A percentile compares a stretch with the other conserved stretches of the same genome.
Conservation (phyloP, 1,284 basidiomycete genomes). For the Violaceomyces palustris region DNA sequence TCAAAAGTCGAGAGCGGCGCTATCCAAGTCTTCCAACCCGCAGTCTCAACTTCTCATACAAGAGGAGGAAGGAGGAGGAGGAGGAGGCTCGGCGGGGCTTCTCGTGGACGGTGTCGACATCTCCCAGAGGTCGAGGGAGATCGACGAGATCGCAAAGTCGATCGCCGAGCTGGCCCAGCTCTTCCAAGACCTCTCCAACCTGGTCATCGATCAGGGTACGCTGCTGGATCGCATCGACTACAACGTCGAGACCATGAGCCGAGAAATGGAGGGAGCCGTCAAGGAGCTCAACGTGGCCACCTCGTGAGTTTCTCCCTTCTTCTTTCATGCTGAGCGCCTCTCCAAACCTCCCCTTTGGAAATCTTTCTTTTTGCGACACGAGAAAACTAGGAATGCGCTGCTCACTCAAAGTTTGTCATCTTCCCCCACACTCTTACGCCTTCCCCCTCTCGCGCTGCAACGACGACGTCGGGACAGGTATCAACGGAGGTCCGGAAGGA, state of each 20-base stretch:
- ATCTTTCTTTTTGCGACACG: neutral
- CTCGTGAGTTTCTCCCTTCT: slow-evolving; percentile 59
- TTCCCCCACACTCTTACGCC: too few relatives aligned
- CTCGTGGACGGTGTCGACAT: slow-evolving; percentile 20
- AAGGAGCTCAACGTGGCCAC: slow-evolving; percentile 77
- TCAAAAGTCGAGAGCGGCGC: too few relatives aligned
- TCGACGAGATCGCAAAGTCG: slow-evolving; percentile 84
- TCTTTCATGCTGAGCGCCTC: neutral
- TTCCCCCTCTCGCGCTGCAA: slow-evolving; percentile 8
- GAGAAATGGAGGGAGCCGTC: slow-evolving; percentile 75
- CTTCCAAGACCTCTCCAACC: slow-evolving; percentile 84
- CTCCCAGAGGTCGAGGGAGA: slow-evolving; percentile 61
- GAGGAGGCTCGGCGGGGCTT: too few relatives aligned
- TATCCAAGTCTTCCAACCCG: slow-evolving; percentile 4
- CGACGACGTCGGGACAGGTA: too few relatives aligned
- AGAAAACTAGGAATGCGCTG: too few relatives aligned
- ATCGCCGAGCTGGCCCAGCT: slow-evolving; percentile 87
- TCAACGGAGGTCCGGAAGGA: slow-evolving; percentile 83
- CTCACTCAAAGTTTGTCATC: too few relatives aligned
- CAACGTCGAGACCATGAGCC: slow-evolving; percentile 87
- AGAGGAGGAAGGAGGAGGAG: slow-evolving; percentile 6
- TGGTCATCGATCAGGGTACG: slow-evolving; percentile 97
- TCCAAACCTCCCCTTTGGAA: neutral
- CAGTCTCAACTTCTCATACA: slow-evolving; percentile 15
- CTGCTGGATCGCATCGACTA: slow-evolving; percentile 94